Evolutionary conservation across 2,329 filamentous ascomycete species (phyloP), one percentile per base, ranked within the genome.

Genomic region (Dactylellina parvicollis): DNA sequence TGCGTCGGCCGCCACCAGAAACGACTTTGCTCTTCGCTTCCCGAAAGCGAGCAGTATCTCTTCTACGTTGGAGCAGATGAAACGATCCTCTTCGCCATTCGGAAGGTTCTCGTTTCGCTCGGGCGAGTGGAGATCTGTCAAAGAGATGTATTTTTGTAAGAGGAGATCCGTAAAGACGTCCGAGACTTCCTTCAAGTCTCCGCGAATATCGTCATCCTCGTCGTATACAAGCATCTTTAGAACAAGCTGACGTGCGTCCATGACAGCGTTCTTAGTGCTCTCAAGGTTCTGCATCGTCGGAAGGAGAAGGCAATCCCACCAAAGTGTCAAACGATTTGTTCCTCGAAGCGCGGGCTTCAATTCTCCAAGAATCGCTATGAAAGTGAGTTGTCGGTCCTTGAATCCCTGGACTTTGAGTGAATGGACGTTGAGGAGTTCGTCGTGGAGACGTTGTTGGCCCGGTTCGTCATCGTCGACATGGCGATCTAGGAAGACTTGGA

Each of bases 361-460:
- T 40, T 84, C 85, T 49, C 86, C 85, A 62, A 94, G 81, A 47
- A 91, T 84, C 54, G 85, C 85, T 16, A 93, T 83, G 80, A 93
- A 95, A n/a, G 87, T 82, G 7, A 86, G 87, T 78, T 86, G 85
- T 76, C 87, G 86, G 55, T 84, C 80, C 1, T 86, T 82, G 22
- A 83, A 83, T 32, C 85, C 84, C 22, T 83, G 83, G 70, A 93
- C 86, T 75, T 87, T 83, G 77, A 86, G 88, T 67, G 88, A 84
- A 81, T 89, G 92, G 60, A 91, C 84, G 22, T 83, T 81, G 40
- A 89, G 82, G 5, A 95, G 84, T 77, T 92, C 90, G 40, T 92
- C 90, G 74, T 92, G 88, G 55, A 92, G 83, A 66, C 88, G 87
- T 76, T 91, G 89, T n/a, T 87, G 85, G 40, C 87, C 84, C 64